Percentiles rank a stretch among this genome's conserved stretches.
These are phyloP conservation scores for Goffeauzyma gilvescens DNA, from an alignment of 768 basidiomycete genomes.

Conservation along the genomic window DNA sequence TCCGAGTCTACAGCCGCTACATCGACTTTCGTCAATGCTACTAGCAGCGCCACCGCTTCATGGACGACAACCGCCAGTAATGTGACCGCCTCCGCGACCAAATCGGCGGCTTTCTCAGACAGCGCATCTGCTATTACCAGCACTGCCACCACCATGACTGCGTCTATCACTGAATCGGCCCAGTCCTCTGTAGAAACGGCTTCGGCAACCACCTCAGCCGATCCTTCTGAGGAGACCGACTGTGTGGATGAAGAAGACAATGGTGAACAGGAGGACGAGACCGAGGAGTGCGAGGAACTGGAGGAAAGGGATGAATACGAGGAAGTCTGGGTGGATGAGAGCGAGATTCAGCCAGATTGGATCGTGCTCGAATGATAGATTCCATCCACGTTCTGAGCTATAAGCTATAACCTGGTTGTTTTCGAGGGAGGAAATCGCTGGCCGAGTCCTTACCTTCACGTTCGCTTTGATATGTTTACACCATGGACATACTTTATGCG, in stretches of 20 bases:
- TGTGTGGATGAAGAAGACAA: background rate
- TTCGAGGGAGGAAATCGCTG: no score
- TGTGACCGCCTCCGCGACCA: background rate
- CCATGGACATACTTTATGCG: no score
- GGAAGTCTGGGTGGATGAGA: slow-evolving; percentile 9
- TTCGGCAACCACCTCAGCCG: background rate
- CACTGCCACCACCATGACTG: background rate
- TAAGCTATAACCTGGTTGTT: no score
- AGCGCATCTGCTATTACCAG: background rate
- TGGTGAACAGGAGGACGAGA: background rate
- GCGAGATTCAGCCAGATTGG: slow-evolving; percentile 9
- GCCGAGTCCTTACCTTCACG: no score
- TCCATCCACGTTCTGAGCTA: no score
- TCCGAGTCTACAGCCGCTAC: background rate
- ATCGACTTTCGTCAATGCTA: background rate
- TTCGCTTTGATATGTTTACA: no score
- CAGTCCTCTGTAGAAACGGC: background rate
- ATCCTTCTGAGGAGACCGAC: background rate
- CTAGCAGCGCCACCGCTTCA: background rate
- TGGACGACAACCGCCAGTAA: background rate
- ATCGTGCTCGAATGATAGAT: slow-evolving; percentile 8
- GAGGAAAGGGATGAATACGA: slow-evolving; percentile 9
- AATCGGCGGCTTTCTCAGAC: background rate
- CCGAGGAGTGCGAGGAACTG: background rate
- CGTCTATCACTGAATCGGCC: background rate